Percentiles rank a stretch among this genome's conserved stretches.
phyloP scores from a whole-genome alignment of 2,329 filamentous ascomycete genomes.

The Graphiopsis chlorocephala region DNA sequence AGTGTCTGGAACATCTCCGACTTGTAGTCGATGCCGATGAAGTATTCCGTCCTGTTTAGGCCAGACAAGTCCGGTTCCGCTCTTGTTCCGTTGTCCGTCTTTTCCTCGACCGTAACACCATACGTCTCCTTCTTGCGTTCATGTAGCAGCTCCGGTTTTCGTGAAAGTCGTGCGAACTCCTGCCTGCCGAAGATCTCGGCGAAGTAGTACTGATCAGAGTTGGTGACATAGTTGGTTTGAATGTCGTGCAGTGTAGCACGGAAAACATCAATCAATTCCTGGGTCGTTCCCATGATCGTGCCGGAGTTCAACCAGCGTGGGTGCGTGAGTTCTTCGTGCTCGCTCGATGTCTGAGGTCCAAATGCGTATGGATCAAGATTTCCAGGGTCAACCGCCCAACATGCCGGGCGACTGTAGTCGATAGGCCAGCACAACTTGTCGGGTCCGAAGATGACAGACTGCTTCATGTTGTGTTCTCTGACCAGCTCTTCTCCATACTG shows the following conservation, averaged over 20 bases:
- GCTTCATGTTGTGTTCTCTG: constrained; percentile 25
- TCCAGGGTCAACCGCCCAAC: constrained; percentile 32
- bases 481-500: constrained; percentile 37
- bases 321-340: constrained; percentile 39
- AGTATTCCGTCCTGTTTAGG: constrained; percentile 46
- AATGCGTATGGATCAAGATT: constrained; percentile 40
- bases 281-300: constrained; percentile 43
- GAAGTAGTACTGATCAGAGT: constrained; percentile 47
- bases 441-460: constrained; percentile 33
- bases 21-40: constrained; percentile 49
- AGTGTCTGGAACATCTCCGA: constrained; percentile 46
- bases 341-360: constrained; percentile 44
- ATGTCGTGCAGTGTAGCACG: constrained; percentile 41
- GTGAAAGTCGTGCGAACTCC: constrained; percentile 47
- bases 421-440: constrained; percentile 36
- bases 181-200: constrained; percentile 54
- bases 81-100: constrained; percentile 38
- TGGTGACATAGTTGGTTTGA: constrained; percentile 30
- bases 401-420: constrained; percentile 30
- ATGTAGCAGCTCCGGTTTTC: constrained; percentile 33
- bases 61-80: constrained; percentile 26
- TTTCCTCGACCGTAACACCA: constrained; percentile 29
- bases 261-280: constrained; percentile 39
- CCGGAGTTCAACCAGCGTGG: constrained; percentile 51
- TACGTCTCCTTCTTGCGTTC: constrained; percentile 35